Base-by-base conservation (phyloP, 805 yeast genomes). In the Ogataea haglerorum region DNA sequence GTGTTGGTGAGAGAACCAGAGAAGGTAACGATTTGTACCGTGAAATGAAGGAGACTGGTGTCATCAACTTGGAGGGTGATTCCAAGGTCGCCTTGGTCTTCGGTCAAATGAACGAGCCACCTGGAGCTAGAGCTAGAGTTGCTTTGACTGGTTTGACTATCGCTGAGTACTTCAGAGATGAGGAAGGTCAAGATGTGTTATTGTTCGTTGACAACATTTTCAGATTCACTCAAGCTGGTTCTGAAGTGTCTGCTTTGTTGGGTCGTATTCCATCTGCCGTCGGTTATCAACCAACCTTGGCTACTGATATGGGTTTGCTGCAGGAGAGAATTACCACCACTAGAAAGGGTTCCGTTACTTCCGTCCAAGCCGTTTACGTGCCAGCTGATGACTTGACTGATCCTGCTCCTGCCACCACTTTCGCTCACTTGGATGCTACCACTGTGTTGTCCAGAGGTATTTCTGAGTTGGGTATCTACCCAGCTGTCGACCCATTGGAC, bases 1-100 rank as follows among this genome's bases (percentile, higher is more conserved):
- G 99, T 89, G 99, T 91, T 75, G 99, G 99, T 83, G 99, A 93
- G 80, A 86, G 99, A 79, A 91, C 99, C 79, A 93, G 99, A 86
- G 99, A 91, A 80, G 99, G 99, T 88, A 93, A 91, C 82, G 99
- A 91, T 84, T 83, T 91, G 74, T 91, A 91, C 95, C 95, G 96
- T 82, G 99, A 93, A 79, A 93, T 93, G 99, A 88, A 83, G 69
- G 99, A 93, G 80, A 91, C 99, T 58, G 98, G 98, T 82, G 98
- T 93, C 76, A 93, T 93, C 75, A 89, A 93, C 86, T 81, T 91
- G 62, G 98, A 93, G 70, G 99, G 99, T 74, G 98, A 93, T 63
- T 93, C 99, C 67, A 93, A 93, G 85, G 99, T 93, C 76, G 95
- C 98, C 58, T 81, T 91, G 67, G 99, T 91, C 52, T 91, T 91